Evolutionary conservation across 2,329 filamentous ascomycete genomes (phyloP).

Genomic region (Colletotrichum tamarilloi): DNA sequence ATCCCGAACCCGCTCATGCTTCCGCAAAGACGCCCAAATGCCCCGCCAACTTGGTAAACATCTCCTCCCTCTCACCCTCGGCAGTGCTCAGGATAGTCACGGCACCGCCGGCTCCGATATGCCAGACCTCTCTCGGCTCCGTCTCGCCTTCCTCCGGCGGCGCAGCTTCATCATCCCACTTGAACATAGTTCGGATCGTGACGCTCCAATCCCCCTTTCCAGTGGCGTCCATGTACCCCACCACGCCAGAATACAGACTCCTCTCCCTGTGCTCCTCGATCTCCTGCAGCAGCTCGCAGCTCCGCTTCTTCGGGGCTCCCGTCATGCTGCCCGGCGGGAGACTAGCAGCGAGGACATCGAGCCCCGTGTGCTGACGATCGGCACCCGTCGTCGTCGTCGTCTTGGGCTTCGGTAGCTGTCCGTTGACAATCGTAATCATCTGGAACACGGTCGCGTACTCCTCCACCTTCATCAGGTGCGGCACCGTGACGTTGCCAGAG

Average conservation of each 20-base stretch:
- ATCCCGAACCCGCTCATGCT: conserved; percentile 17
- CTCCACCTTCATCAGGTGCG: conserved; percentile 85
- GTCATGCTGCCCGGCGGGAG: conserved; percentile 97
- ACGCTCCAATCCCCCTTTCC: conserved; percentile 93
- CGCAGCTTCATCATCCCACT: conserved; percentile 70
- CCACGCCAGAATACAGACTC: conserved; percentile 86
- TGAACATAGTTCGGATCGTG: conserved; percentile 85
- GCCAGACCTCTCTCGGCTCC: conserved; percentile 72
- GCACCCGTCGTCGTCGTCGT: conserved; percentile 22
- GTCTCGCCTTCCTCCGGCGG: conserved; percentile 42
- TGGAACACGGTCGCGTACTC: conserved; percentile 93
- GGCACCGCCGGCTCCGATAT: conserved; percentile 89
- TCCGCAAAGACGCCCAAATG: conserved; percentile 63
- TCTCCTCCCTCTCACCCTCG: conserved; percentile 88
- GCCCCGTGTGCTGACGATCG: conserved; percentile 61
- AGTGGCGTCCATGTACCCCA: conserved; percentile 89
- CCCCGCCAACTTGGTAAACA: conserved; percentile 79
- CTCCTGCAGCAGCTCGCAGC: conserved; percentile 81
- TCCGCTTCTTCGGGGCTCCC: conserved; percentile 92
- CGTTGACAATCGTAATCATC: conserved; percentile 89
- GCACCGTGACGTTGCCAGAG: conserved; percentile 77
- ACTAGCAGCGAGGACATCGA: conserved; percentile 81
- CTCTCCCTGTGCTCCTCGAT: conserved; percentile 75
- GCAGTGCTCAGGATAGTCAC: conserved; percentile 86
- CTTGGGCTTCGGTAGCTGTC: conserved; percentile 58